Evolutionary conservation across 495 filamentous ascomycete species (phyloP), one percentile per base, ranked within the genome.

Genomic region (Penicillium crystallinum): DNA sequence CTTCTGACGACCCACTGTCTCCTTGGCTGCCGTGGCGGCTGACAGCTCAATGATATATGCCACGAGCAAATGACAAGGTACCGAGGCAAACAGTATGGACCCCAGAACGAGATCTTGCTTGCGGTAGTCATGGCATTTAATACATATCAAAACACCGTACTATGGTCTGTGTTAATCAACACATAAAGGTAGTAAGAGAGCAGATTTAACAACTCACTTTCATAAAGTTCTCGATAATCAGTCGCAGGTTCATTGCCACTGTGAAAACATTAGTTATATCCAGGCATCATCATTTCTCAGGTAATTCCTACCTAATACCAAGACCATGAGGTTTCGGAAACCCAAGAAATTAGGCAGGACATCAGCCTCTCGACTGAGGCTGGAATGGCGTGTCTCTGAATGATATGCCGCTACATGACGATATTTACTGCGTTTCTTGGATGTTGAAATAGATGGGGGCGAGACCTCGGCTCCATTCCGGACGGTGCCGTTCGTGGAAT

Each of bases 221-320:
- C 76, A 91, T 88, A 60, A 89, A 95, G 61, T 98, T 98, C 73
- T 97, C 93, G 59, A 98, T 89, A 53, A 98, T 84, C 54, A 98
- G 77, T 55, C 93, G 81, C 8, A 98, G 74, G 59, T 98, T 98
- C 63, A 91, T 90, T 38, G 91, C 91, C 59, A 97, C 90, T 89
- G 62, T 23, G 34, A 21, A 19, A 43, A 37, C 40, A 58, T 64
- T 33, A 67, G 56, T 54, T 34, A 33, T 23, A 34, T 25, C 52
- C 27, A 36, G 19, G 9, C 37, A 18, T 6, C 6, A 14, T 21
- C 9, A 15, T 25, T 27, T 7, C 45, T 19, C 18, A 8, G 22
- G 35, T 19, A 0, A 37, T 39, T 31, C 74, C 35, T 79, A 93
- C 90, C 83, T 46, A 97, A 70, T 33, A 96, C 89, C 54, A 97